Evolutionary conservation across 139 green algal species (phyloP), one percentile per base, ranked within the genome.

Genomic region (Tetratostichococcus sp.): DNA sequence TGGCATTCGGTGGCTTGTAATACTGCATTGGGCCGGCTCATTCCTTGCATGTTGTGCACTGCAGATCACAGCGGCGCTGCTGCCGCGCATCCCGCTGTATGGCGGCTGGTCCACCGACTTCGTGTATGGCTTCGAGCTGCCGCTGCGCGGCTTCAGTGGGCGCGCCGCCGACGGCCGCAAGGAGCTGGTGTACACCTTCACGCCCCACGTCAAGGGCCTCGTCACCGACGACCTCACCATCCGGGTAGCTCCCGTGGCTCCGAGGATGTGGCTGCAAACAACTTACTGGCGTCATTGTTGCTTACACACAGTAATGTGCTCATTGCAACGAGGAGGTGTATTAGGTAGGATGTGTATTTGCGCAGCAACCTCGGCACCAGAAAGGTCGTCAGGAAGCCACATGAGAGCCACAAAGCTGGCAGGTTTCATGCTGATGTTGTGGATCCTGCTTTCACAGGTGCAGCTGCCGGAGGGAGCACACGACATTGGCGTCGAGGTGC

Each of bases 51-150:
- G 62, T 11, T 30, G 5, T 34, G 14, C 26, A 65, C 32, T 33
- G 23, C 77, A 83, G 66, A 66, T 80, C 42, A 42, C 78, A n/a
- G 78, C 92, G 65, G 76, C 82, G 57, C 68, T 97, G 34, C 59
- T 75, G 34, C 89, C 91, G 62, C 82, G 93, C 30, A 97, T 92
- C 82, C 93, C 93, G 0, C 74, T 97, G 21, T 85, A 95, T 72
- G 92, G 92, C 62, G 93, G 93, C 35, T 97, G 93, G 93, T 68
- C 42, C 35, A 69, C 72, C 4, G 73, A 80, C 28, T 94, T 93
- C 42, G 67, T 80, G 0, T 83, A 91, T 65, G 84, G 92, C 21
- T 97, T 90, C 77, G 88, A 79, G 67, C 66, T 96, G 76, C 89
- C 91, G n/a, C 79, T 97, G 58, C 30, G 75, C 22, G 21, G 50